Evolutionary conservation across 805 yeast genomes (phyloP).

Genomic region (Metschnikowia baotianmanensis): DNA sequence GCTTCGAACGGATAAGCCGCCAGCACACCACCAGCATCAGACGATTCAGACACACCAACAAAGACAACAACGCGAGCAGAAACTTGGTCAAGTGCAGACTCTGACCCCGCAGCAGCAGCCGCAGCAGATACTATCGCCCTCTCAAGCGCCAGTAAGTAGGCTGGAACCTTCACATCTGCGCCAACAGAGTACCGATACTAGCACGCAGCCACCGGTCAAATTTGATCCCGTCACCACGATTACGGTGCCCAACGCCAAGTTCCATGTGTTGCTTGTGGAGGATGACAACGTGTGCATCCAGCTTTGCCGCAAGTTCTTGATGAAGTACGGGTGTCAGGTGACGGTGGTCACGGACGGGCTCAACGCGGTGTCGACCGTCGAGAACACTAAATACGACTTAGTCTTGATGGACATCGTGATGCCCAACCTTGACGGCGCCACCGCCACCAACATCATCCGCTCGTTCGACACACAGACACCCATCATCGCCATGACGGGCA

Average conservation of each 20-base stretch:
- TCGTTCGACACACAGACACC: constrained; percentile 84
- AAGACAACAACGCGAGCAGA: constrained; percentile 1
- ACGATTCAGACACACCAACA: constrained; percentile 7
- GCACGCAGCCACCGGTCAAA: constrained; percentile 17
- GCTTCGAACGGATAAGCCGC: constrained; percentile 4
- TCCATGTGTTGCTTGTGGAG: constrained; percentile 74
- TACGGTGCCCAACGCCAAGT: constrained; percentile 41
- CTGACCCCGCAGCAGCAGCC: too few species aligned
- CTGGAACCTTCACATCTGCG: constrained; percentile 5
- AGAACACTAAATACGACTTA: constrained; percentile 67
- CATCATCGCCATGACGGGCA: constrained; percentile 92
- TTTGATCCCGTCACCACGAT: constrained; percentile 16
- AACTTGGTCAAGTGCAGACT: neutral
- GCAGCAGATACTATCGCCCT: too few species aligned
- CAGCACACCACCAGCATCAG: constrained; percentile 6
- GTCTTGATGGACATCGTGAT: constrained; percentile 86
- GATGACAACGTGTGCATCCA: constrained; percentile 82
- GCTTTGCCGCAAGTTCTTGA: constrained; percentile 75
- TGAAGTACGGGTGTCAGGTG: constrained; percentile 88
- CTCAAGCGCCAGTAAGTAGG: too few species aligned
- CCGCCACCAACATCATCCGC: constrained; percentile 87
- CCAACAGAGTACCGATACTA: constrained; percentile 3
- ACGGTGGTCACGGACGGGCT: constrained; percentile 92
- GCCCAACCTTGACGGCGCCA: constrained; percentile 87
- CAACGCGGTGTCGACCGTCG: constrained; percentile 76